phyloP scores from a whole-genome alignment of 2,329 filamentous ascomycete genomes.

The Neofusicoccum ribis region DNA sequence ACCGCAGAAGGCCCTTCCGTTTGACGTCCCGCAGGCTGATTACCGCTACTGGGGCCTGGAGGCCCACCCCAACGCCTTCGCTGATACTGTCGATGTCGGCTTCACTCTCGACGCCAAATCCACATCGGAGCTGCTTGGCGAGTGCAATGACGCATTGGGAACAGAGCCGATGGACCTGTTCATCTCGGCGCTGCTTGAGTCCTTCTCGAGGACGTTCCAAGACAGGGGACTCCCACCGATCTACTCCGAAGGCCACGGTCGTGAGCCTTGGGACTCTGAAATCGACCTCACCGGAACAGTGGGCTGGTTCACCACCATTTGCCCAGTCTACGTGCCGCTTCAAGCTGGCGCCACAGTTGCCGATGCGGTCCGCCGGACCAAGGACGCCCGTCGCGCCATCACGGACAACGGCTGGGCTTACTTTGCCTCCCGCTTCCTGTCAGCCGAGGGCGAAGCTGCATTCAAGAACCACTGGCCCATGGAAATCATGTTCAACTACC shows the following conservation, averaged over 20 bases:
- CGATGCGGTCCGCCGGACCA: background rate
- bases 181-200: background rate
- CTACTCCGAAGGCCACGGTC: conserved; percentile 26
- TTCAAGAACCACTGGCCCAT: conserved; percentile 31
- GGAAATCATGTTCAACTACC: conserved; percentile 61
- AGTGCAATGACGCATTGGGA: conserved; percentile 8
- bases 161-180: conserved; percentile 17
- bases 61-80: conserved; percentile 32
- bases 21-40: conserved; percentile 30
- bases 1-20: conserved; percentile 27
- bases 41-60: conserved; percentile 42
- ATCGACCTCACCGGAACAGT: conserved; percentile 28
- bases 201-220: conserved; percentile 7
- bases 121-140: conserved; percentile 25
- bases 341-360: background rate
- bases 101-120: conserved; percentile 33
- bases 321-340: background rate
- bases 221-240: conserved; percentile 18
- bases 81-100: conserved; percentile 33
- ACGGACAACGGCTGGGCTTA: conserved; percentile 5
- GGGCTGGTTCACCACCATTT: conserved; percentile 25
- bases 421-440: background rate
- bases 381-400: background rate
- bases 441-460: background rate
- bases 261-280: conserved; percentile 25